Evolutionary conservation across 805 yeast species (phyloP).

Genomic region (Yarrowia sp.): DNA sequence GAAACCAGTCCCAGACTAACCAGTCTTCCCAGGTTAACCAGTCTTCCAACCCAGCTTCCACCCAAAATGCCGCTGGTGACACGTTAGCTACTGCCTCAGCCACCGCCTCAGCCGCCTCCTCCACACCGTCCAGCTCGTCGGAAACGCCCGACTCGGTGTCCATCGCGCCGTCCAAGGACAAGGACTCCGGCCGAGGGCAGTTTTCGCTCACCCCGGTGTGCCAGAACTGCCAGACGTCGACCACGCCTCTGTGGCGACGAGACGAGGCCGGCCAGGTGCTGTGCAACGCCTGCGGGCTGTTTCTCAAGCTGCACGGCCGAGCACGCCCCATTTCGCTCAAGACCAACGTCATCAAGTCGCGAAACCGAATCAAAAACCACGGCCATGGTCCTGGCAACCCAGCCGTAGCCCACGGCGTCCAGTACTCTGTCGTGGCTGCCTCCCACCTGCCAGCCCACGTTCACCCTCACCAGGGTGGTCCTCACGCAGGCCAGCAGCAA

Average conservation of each 20-base stretch:
- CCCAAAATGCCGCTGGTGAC: too few relatives aligned
- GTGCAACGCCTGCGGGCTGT: conserved; percentile 94
- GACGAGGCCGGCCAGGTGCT: conserved; percentile 90
- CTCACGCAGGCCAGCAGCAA: neutral
- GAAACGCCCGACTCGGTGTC: neutral
- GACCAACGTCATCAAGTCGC: conserved; percentile 88
- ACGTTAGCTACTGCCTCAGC: too few relatives aligned
- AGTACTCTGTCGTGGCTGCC: conserved; percentile 16
- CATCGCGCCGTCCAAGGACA: conserved; percentile 18
- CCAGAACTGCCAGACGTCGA: conserved; percentile 88
- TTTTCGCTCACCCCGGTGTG: conserved; percentile 52
- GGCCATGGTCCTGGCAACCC: conserved; percentile 32
- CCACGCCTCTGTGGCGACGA: conserved; percentile 94
- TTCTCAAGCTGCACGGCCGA: conserved; percentile 87
- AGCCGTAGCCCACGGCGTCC: conserved; percentile 19
- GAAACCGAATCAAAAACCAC: conserved; percentile 72
- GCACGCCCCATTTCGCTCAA: conserved; percentile 90
- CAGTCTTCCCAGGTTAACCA: too few relatives aligned
- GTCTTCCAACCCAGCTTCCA: too few relatives aligned
- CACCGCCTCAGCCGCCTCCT: too few relatives aligned
- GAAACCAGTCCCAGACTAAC: too few relatives aligned
- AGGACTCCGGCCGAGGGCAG: conserved; percentile 26
- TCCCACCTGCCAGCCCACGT: conserved; percentile 28
- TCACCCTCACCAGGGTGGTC: conserved; percentile 1
- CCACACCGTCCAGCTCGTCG: too few relatives aligned